Base-by-base conservation (phyloP, 768 basidiomycete species). In the Amanita exitialis region DNA sequence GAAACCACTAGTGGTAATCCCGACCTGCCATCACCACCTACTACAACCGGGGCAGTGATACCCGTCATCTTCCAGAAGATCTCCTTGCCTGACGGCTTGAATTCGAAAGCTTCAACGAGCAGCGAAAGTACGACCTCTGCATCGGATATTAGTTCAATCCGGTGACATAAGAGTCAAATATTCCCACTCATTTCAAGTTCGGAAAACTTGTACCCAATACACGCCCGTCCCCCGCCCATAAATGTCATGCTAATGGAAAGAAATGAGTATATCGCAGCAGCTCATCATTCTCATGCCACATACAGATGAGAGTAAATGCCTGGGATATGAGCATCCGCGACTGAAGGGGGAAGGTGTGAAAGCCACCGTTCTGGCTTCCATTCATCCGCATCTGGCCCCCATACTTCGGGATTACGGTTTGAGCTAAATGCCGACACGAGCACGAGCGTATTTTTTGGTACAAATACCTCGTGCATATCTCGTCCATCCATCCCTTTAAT, bases 121-220 rank as follows among this genome's bases (percentile, higher is more conserved):
- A 56, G 42, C 2, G 54, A 51, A 8, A 63, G 53, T 18, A 62
- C 58, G 23, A 60, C 54, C 56, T 63, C 62, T 63, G 44, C 20
- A 44, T 23, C 1, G 20, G 10, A 3, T 10, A 39, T 39, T 4
- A 51, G 34, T 41, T 32, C n/a, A 18, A 16, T 34, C 8, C 12
- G 16, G 44, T 27, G 15, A 12, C 35, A 3, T 20, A 47, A 32
- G 35, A 3, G 39, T 23, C 5, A 3, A 23, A n/a, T 20, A 34
- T 35, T 59, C 67, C 16, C 47, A 69, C 69, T 69, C 53, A 68
- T 69, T 54, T 69, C 68, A 12, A 69, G 53, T 48, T 69, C 61
- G 3, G 69, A 59, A 53, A 70, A 69, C 55, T 69, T 67, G 57
- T 68, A 66, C 5, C 66, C 69, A 25, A 71, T 67, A 62, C 68